phyloP scores from a whole-genome alignment of 805 yeast species.

The Candida broadrunensis region DNA sequence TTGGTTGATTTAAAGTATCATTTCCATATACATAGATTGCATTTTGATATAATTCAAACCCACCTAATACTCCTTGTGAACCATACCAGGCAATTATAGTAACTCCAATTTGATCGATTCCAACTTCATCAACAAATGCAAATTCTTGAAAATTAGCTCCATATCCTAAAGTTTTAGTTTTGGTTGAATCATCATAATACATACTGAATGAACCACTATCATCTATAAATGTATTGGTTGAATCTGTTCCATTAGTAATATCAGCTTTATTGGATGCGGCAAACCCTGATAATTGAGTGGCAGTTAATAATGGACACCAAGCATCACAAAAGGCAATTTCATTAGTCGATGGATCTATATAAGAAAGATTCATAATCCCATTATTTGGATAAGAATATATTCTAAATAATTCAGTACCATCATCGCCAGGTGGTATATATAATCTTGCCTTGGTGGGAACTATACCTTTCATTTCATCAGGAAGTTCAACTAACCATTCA shows the following conservation, averaged over 20 bases:
- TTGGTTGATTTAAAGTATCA: slow-evolving; percentile 64
- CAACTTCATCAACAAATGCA: slow-evolving; percentile 67
- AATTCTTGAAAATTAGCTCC: slow-evolving; percentile 71
- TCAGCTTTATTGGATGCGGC: slow-evolving; percentile 21
- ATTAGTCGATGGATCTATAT: slow-evolving; percentile 70
- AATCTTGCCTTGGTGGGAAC: slow-evolving; percentile 72
- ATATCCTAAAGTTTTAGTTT: slow-evolving; percentile 38
- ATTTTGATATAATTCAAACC: slow-evolving; percentile 67
- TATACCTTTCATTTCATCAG: slow-evolving; percentile 45
- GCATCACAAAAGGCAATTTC: slow-evolving; percentile 73
- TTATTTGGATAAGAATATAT: slow-evolving; percentile 73
- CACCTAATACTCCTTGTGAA: slow-evolving; percentile 60
- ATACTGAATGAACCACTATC: slow-evolving; percentile 32
- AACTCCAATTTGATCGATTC: slow-evolving; percentile 59
- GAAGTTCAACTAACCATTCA: slow-evolving; percentile 61
- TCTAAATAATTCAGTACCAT: slow-evolving; percentile 63
- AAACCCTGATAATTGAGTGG: slow-evolving; percentile 28
- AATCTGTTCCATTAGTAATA: slow-evolving; percentile 29
- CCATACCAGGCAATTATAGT: slow-evolving; percentile 71
- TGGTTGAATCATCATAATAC: slow-evolving; percentile 32
- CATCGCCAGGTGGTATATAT: slow-evolving; percentile 54
- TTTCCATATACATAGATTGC: slow-evolving; percentile 69
- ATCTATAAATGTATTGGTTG: slow-evolving; percentile 19
- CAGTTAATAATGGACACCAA: slow-evolving; percentile 70
- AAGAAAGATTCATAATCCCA: slow-evolving; percentile 90